Conservation (phyloP, 768 basidiomycete species). For the Leccinum variicolor region DNA sequence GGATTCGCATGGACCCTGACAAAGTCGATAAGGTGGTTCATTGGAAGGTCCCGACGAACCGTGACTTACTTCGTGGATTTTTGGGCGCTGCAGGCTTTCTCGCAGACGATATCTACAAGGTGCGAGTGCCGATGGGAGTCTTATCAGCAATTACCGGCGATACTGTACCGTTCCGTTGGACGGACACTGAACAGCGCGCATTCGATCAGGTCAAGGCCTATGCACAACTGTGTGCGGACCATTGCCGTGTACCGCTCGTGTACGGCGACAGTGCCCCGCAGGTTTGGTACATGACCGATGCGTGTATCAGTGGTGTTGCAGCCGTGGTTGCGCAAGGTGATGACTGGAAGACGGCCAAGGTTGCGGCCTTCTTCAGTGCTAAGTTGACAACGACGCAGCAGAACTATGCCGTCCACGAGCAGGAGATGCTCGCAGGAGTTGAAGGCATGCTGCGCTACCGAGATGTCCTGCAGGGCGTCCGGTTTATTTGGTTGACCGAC, state of each 20-base stretch:
- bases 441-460: slow-evolving; percentile 31
- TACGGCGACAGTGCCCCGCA: background rate
- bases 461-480: slow-evolving; percentile 28
- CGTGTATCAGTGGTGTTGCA: background rate
- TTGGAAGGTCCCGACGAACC: background rate
- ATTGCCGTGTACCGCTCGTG: background rate
- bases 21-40: slow-evolving; percentile 37
- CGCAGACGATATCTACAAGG: slow-evolving; percentile 1
- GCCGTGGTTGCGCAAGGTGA: background rate
- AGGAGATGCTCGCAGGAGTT: slow-evolving; percentile 30
- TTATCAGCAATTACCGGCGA: background rate
- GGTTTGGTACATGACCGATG: background rate
- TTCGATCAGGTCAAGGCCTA: background rate
- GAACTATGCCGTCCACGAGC: slow-evolving; percentile 27
- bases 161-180: background rate
- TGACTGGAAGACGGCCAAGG: background rate
- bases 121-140: background rate
- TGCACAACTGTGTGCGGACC: background rate
- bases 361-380: background rate
- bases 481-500: slow-evolving; percentile 31
- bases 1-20: slow-evolving; percentile 42
- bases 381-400: slow-evolving; percentile 24
- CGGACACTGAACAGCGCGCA: background rate
- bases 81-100: background rate
- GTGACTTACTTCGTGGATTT: background rate